Evolutionary conservation across 768 basidiomycete genomes (phyloP).

Genomic region (Rubroboletus satanas): DNA sequence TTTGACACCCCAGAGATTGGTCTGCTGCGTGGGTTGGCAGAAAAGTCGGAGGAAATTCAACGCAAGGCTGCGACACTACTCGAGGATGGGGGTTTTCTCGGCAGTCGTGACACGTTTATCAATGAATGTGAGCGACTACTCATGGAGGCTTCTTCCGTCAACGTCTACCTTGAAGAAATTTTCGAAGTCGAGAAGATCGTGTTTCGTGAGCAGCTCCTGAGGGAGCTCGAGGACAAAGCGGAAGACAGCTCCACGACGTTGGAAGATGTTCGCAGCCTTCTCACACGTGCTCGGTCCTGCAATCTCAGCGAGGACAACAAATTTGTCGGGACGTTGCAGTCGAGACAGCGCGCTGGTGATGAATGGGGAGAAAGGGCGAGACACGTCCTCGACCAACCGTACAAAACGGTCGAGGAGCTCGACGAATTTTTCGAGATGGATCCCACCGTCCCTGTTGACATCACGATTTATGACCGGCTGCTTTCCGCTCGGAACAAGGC

Average conservation of each 20-base stretch:
- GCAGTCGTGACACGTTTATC: slow-evolving; percentile 55
- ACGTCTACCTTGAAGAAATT: slow-evolving; percentile 81
- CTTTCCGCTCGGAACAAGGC: slow-evolving; percentile 64
- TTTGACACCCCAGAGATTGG: slow-evolving; percentile 81
- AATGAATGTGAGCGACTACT: slow-evolving; percentile 70
- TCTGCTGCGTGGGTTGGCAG: slow-evolving; percentile 48
- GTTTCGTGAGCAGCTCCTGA: slow-evolving; percentile 70
- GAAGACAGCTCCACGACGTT: slow-evolving; percentile 65
- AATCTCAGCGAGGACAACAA: slow-evolving; percentile 62
- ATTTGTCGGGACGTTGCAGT: slow-evolving; percentile 59
- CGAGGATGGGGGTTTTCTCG: slow-evolving; percentile 35
- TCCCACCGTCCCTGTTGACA: slow-evolving; percentile 64
- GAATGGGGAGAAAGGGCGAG: slow-evolving; percentile 76
- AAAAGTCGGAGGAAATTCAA: slow-evolving; percentile 63
- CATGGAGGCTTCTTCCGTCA: slow-evolving; percentile 67
- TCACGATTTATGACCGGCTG: slow-evolving; percentile 60
- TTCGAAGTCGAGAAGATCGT: slow-evolving; percentile 76
- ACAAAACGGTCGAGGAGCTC: slow-evolving; percentile 74
- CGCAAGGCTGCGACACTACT: slow-evolving; percentile 53
- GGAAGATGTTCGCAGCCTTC: slow-evolving; percentile 70
- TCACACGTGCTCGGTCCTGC: slow-evolving; percentile 67
- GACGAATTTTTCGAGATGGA: slow-evolving; percentile 68
- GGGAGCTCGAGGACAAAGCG: slow-evolving; percentile 69
- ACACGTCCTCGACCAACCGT: slow-evolving; percentile 58
- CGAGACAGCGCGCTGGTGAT: slow-evolving; percentile 62